Conservation (phyloP, 352 stramenopile species). For the Globisporangium megalacanthum region DNA sequence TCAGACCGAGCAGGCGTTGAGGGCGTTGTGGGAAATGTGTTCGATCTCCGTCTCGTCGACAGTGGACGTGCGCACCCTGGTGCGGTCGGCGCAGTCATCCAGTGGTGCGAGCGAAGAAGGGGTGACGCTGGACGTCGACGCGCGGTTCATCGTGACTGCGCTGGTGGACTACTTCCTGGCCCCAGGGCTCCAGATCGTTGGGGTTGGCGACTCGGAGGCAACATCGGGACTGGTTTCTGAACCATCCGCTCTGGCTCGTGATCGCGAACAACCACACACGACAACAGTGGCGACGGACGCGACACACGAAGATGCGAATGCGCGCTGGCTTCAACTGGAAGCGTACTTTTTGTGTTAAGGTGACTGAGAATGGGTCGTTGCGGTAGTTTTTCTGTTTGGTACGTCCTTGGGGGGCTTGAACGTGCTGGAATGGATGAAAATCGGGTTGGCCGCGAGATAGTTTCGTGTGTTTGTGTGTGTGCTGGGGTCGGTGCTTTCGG, state of each 20-base stretch:
- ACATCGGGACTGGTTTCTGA: background rate
- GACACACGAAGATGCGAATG: conserved; percentile 21
- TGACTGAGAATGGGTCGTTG: conserved; percentile 1
- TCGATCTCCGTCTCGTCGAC: conserved; percentile 2
- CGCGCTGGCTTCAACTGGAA: conserved; percentile 51
- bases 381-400: background rate
- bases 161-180: conserved; percentile 4
- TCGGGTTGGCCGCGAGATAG: too few relatives aligned
- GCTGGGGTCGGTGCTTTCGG: conserved; percentile 11
- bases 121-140: background rate
- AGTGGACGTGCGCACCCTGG: background rate
- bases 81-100: background rate
- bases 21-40: conserved; percentile 29
- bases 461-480: conserved; percentile 6
- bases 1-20: conserved; percentile 37
- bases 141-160: background rate
- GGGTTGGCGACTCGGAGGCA: background rate
- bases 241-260: background rate
- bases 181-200: background rate
- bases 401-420: background rate
- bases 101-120: background rate
- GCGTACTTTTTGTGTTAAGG: conserved; percentile 46
- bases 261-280: background rate
- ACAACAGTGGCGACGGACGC: background rate
- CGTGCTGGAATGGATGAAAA: too few relatives aligned